Evolutionary conservation across 495 filamentous ascomycete species (phyloP).

Genomic region (Pyrenopolyporus hunteri): DNA sequence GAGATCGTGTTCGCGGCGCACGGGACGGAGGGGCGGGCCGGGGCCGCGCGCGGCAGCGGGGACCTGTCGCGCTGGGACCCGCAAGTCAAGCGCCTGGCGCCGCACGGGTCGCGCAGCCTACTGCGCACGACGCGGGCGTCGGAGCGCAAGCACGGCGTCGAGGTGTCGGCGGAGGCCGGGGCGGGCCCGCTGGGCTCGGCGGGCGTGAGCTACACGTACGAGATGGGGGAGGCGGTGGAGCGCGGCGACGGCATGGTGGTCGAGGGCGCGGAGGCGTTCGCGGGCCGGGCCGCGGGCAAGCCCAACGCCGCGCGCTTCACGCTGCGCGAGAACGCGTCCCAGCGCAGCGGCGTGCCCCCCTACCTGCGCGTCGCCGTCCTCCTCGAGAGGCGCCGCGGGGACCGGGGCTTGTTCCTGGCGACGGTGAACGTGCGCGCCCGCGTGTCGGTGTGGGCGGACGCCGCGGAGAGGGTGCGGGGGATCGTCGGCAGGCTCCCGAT

Average conservation of each 20-base stretch:
- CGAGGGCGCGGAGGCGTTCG: slow-evolving; percentile 6
- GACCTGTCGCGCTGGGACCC: neutral
- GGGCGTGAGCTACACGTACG: slow-evolving; percentile 3
- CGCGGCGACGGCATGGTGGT: slow-evolving; percentile 16
- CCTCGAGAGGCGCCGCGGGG: slow-evolving; percentile 11
- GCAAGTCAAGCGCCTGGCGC: neutral
- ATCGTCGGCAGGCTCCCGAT: slow-evolving; percentile 9
- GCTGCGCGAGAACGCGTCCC: slow-evolving; percentile 28
- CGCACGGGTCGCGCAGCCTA: neutral
- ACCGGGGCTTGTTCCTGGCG: slow-evolving; percentile 10
- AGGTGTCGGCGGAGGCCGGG: neutral
- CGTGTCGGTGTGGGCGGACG: slow-evolving; percentile 3
- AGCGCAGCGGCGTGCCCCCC: slow-evolving; percentile 23
- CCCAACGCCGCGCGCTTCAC: slow-evolving; percentile 24
- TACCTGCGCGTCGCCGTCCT: slow-evolving; percentile 26
- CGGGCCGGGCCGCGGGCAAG: slow-evolving; percentile 8
- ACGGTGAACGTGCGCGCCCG: slow-evolving; percentile 9
- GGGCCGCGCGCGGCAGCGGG: neutral
- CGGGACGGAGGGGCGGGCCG: neutral
- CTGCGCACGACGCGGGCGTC: neutral
- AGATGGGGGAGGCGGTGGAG: neutral
- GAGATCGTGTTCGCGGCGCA: slow-evolving; percentile 14
- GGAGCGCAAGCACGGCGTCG: slow-evolving; percentile 2
- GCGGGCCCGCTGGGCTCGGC: neutral
- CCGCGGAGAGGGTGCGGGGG: slow-evolving; percentile 1